phyloP scores from a whole-genome alignment of 306 rosid species.

The Casuarina glauca region DNA sequence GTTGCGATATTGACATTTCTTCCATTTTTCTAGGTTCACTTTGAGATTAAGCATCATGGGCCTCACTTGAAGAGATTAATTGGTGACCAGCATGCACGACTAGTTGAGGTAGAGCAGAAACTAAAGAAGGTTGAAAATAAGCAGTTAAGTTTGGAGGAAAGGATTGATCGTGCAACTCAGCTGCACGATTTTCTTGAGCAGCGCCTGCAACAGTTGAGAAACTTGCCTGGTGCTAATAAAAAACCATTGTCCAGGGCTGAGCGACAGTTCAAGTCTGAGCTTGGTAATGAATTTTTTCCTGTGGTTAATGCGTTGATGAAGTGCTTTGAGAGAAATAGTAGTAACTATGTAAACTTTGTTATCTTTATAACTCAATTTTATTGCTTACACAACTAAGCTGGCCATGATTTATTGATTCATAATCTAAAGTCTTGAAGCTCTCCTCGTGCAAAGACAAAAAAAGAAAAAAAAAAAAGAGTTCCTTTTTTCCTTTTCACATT shows the following conservation, averaged over 20 bases:
- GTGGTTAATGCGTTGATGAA: background rate
- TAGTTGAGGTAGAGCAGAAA: constrained; percentile 55
- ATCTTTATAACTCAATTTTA: background rate
- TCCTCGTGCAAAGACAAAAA: background rate
- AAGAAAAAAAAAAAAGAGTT: background rate
- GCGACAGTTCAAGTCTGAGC: constrained; percentile 74
- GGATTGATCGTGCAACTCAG: constrained; percentile 55
- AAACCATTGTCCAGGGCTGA: constrained; percentile 91
- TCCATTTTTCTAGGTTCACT: constrained; percentile 56
- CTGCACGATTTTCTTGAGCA: constrained; percentile 67
- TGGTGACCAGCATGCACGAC: constrained; percentile 66
- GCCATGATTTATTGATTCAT: background rate
- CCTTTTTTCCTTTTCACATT: background rate
- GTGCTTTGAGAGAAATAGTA: background rate
- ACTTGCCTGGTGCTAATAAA: constrained; percentile 70
- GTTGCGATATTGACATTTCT: constrained; percentile 8
- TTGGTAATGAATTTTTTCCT: constrained; percentile 57
- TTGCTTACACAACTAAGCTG: background rate
- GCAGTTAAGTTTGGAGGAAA: constrained; percentile 49
- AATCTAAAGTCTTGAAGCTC: background rate
- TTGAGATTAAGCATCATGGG: constrained; percentile 86
- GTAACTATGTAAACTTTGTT: background rate
- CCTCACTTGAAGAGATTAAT: constrained; percentile 78
- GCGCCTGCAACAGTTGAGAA: constrained; percentile 64
- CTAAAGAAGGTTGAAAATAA: constrained; percentile 64